phyloP scores from a whole-genome alignment of 2,329 filamentous ascomycete species.

The Arthroderma sp. region DNA sequence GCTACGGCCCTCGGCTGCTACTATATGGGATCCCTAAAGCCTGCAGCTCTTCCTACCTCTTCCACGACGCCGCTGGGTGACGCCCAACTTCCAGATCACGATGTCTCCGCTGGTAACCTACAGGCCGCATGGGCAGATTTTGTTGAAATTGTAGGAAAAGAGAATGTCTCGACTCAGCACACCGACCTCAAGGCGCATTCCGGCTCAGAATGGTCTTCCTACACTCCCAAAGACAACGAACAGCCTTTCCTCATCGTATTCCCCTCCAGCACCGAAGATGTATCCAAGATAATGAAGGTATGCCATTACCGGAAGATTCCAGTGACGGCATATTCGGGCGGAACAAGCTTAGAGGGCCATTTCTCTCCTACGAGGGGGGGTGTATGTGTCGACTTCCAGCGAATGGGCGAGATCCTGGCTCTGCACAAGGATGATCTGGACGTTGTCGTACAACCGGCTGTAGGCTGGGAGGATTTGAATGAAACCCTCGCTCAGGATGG shows the following conservation, averaged over 20 bases:
- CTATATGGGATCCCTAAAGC: conserved; percentile 40
- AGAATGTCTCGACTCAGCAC: conserved; percentile 47
- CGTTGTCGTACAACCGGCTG: conserved; percentile 63
- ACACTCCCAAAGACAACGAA: conserved; percentile 29
- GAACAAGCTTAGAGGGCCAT: conserved; percentile 81
- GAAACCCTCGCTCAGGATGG: conserved; percentile 59
- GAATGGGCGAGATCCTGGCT: conserved; percentile 68
- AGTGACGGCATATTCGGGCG: conserved; percentile 75
- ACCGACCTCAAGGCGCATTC: conserved; percentile 44
- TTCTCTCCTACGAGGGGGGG: conserved; percentile 72
- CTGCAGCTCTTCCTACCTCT: conserved; percentile 32
- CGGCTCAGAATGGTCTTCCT: conserved; percentile 51
- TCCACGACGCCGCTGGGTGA: conserved; percentile 45
- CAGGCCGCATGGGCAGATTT: conserved; percentile 54
- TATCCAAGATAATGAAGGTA: conserved; percentile 75
- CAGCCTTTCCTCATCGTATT: conserved; percentile 53
- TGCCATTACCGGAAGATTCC: conserved; percentile 71
- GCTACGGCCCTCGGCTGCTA: conserved; percentile 42
- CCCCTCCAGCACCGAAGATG: conserved; percentile 65
- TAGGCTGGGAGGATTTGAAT: conserved; percentile 79
- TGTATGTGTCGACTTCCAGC: conserved; percentile 71
- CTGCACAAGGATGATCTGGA: conserved; percentile 68
- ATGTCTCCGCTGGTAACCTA: conserved; percentile 43
- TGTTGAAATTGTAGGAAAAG: conserved; percentile 46
- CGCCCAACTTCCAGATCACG: conserved; percentile 38